These are phyloP conservation scores for Pleurotus tuoliensis DNA, from an alignment of 768 basidiomycete genomes.

Conservation along the genomic window DNA sequence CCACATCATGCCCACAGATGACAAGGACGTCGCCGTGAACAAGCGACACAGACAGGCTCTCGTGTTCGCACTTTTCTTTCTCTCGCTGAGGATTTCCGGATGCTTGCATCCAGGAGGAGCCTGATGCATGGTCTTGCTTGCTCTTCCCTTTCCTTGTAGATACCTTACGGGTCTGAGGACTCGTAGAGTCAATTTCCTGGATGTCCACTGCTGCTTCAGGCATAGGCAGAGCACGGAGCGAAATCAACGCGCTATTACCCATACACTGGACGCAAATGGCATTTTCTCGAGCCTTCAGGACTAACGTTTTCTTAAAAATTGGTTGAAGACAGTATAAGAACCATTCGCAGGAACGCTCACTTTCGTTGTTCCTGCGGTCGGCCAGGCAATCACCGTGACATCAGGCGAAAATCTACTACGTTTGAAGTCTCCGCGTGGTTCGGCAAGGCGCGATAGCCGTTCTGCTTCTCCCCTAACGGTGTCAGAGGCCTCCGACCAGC, in stretches of 20 bases:
- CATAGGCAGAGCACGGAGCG: slow-evolving; percentile 26
- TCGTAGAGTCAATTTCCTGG: no score
- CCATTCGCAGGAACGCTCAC: background rate
- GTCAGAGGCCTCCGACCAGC: background rate
- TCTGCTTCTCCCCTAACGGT: background rate
- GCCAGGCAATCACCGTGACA: background rate
- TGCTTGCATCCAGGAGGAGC: background rate
- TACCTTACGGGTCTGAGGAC: no score
- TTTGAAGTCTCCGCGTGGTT: background rate
- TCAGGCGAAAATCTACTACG: background rate
- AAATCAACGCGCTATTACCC: background rate
- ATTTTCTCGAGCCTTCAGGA: slow-evolving; percentile 2
- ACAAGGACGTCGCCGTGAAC: slow-evolving; percentile 4
- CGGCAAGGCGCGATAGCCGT: background rate
- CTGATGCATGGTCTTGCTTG: background rate
- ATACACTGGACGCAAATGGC: background rate
- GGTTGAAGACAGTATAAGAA: no score
- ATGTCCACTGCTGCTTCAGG: no score
- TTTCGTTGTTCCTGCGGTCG: slow-evolving; percentile 14
- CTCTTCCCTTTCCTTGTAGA: no score
- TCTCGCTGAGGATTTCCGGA: background rate
- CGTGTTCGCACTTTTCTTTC: background rate
- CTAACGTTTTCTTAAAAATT: no score
- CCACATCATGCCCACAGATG: background rate
- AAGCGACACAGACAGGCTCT: background rate